These are phyloP conservation scores for Rhodocollybia butyracea DNA, from an alignment of 768 basidiomycete species.

Conservation along the genomic window DNA sequence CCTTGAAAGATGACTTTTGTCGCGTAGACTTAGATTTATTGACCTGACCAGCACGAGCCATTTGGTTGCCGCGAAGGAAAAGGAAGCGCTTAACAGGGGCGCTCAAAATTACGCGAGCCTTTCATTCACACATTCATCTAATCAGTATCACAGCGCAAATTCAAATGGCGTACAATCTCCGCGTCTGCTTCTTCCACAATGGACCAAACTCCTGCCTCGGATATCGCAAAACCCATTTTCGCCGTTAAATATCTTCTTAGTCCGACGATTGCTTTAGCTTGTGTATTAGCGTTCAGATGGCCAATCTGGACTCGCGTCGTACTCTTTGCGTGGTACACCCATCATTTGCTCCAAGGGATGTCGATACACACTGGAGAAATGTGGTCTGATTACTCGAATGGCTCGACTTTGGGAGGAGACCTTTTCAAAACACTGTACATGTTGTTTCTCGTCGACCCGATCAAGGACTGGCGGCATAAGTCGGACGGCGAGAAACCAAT, in stretches of 20 bases:
- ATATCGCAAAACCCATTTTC: neutral
- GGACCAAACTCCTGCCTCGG: neutral
- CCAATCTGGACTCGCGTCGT: neutral
- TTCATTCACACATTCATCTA: too few relatives aligned
- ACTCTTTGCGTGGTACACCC: neutral
- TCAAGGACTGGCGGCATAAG: neutral
- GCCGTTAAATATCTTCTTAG: neutral
- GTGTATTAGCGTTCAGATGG: neutral
- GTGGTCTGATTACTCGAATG: neutral
- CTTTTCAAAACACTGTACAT: neutral
- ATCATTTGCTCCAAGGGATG: neutral
- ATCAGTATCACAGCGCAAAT: too few relatives aligned
- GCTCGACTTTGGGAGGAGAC: neutral
- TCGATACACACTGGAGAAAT: neutral
- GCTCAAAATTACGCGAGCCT: too few relatives aligned
- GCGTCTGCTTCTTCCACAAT: neutral
- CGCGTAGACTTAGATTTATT: too few relatives aligned
- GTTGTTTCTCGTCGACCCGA: neutral
- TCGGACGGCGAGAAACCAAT: neutral
- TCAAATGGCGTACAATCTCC: too few relatives aligned
- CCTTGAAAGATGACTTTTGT: neutral
- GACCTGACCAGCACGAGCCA: constrained; percentile 1
- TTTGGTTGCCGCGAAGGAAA: neutral
- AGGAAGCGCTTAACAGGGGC: too few relatives aligned
- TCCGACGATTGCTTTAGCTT: neutral